Conservation (phyloP, 2,329 filamentous ascomycete genomes). For the Neofusicoccum cordaticola region DNA sequence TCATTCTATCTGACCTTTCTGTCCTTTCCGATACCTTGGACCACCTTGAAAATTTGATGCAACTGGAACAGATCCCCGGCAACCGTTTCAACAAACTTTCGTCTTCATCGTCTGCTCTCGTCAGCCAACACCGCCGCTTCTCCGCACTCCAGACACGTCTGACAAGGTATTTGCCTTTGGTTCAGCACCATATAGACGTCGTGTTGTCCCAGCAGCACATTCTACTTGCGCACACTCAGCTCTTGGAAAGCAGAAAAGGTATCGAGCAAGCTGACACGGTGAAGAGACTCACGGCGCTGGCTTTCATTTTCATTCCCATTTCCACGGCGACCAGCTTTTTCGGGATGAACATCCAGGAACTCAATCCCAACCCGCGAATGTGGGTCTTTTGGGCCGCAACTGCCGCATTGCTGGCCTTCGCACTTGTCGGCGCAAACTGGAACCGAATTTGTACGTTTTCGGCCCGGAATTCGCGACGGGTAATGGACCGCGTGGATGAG, state of each 20-base stretch:
- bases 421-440: not conserved
- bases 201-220: not conserved
- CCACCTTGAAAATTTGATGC: not conserved
- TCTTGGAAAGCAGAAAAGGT: constrained; percentile 19
- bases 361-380: not conserved
- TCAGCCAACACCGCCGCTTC: not conserved
- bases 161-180: not conserved
- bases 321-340: constrained; percentile 22
- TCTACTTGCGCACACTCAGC: not conserved
- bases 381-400: not conserved
- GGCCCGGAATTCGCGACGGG: not conserved
- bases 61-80: not conserved
- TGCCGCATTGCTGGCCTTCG: not conserved
- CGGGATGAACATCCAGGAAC: constrained; percentile 24
- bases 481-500: not conserved
- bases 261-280: constrained; percentile 23
- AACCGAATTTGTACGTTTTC: not conserved
- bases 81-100: not conserved
- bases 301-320: constrained; percentile 26
- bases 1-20: not conserved
- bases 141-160: not conserved
- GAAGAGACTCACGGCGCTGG: constrained; percentile 23
- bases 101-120: not conserved
- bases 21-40: not conserved
- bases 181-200: not conserved